These are phyloP conservation scores for Colletotrichum liriopes DNA, from an alignment of 2,329 filamentous ascomycete species.

Conservation along the genomic window DNA sequence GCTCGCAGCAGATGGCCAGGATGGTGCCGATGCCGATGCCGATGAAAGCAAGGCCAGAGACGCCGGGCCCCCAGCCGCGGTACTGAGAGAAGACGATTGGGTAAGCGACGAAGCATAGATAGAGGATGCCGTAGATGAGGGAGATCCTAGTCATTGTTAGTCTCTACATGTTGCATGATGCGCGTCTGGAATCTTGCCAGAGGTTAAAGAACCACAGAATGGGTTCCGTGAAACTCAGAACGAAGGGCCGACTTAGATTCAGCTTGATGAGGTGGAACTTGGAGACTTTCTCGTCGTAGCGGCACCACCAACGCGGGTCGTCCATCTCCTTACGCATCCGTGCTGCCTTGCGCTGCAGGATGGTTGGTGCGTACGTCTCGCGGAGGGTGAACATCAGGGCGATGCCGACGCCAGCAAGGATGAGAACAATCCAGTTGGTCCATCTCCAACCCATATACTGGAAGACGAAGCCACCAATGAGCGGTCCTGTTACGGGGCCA, in stretches of 20 bases:
- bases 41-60: constrained; percentile 83
- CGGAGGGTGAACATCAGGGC: constrained; percentile 72
- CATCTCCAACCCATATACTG: constrained; percentile 89
- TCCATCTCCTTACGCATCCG: constrained; percentile 76
- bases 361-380: constrained; percentile 83
- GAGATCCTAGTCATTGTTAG: constrained; percentile 70
- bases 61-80: constrained; percentile 83
- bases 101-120: constrained; percentile 92
- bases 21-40: constrained; percentile 79
- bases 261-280: constrained; percentile 79
- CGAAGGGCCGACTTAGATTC: constrained; percentile 84
- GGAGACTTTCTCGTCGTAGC: constrained; percentile 81
- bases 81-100: constrained; percentile 84
- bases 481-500: constrained; percentile 71
- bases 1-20: constrained; percentile 75
- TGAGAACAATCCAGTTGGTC: constrained; percentile 86
- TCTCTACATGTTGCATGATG: too few species aligned
- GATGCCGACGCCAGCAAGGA: constrained; percentile 76
- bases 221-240: constrained; percentile 84
- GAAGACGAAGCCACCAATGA: constrained; percentile 86
- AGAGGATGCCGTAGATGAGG: constrained; percentile 88
- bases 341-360: constrained; percentile 78
- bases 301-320: constrained; percentile 82
- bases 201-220: constrained; percentile 81
- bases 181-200: constrained; percentile 64